Conservation (phyloP, 805 yeast genomes). For the Dipodascopsis tothii region DNA sequence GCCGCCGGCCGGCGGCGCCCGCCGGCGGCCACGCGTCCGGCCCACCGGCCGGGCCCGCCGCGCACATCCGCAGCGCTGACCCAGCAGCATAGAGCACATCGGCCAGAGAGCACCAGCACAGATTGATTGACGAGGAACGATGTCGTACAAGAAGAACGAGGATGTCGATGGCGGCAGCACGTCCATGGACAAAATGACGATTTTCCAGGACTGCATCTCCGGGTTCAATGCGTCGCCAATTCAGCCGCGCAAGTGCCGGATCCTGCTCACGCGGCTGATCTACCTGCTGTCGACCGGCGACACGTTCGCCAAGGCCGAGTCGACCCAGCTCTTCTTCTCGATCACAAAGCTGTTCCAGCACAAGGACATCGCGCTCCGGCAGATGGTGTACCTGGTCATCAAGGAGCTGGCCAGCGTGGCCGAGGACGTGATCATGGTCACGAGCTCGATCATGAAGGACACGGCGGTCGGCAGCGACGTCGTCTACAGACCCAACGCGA, state of each 20-base stretch:
- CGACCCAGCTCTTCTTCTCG: conserved; percentile 86
- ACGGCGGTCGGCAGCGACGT: conserved; percentile 75
- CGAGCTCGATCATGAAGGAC: conserved; percentile 96
- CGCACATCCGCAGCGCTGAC: too few relatives aligned
- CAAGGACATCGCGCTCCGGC: conserved; percentile 77
- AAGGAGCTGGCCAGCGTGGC: conserved; percentile 81
- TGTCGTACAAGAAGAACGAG: conserved; percentile 88
- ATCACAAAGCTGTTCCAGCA: conserved; percentile 93
- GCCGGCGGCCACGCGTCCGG: too few relatives aligned
- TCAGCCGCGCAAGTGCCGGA: conserved; percentile 78
- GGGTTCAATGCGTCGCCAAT: conserved; percentile 89
- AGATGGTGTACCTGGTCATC: conserved; percentile 86
- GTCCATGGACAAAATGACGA: conserved; percentile 90
- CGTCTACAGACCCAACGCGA: conserved; percentile 87
- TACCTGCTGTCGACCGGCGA: conserved; percentile 82
- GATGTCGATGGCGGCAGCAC: conserved; percentile 51
- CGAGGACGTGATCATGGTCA: conserved; percentile 92
- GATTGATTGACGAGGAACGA: conserved; percentile 27
- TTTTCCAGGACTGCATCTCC: conserved; percentile 88
- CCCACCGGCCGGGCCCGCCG: too few relatives aligned
- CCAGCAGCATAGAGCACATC: too few relatives aligned
- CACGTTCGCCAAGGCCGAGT: conserved; percentile 76
- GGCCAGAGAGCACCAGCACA: too few relatives aligned
- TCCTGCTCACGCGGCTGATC: conserved; percentile 70
- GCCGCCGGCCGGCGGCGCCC: too few relatives aligned